Conservation (phyloP, 1,139 yeast genomes). For the Petasospora fabianii region DNA sequence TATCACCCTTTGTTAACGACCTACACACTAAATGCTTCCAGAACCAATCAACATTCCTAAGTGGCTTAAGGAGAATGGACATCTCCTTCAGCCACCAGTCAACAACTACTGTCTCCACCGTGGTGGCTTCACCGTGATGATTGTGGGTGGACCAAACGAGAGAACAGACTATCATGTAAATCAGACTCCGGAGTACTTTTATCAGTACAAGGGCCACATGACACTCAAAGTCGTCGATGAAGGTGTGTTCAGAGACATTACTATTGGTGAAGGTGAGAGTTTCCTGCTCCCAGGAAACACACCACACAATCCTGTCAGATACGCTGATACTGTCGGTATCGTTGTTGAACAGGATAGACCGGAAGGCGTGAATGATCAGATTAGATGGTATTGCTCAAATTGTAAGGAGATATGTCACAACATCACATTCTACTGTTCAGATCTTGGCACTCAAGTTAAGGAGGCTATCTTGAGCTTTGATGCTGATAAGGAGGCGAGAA, state of each 20-base stretch:
- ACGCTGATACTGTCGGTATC: conserved; percentile 79
- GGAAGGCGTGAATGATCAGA: conserved; percentile 55
- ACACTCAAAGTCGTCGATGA: conserved; percentile 80
- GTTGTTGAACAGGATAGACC: conserved; percentile 97
- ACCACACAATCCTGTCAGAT: conserved; percentile 91
- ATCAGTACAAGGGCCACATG: conserved; percentile 85
- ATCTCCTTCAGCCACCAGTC: conserved; percentile 84
- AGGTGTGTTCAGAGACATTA: conserved; percentile 70
- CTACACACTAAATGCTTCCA: conserved; percentile 50
- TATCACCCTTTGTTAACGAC: no score
- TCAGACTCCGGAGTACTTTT: conserved; percentile 93
- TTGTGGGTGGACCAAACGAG: conserved; percentile 93
- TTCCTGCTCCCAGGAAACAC: conserved; percentile 78
- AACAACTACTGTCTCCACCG: conserved; percentile 86
- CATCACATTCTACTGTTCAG: conserved; percentile 67
- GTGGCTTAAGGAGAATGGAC: conserved; percentile 77
- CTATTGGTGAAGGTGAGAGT: conserved; percentile 81
- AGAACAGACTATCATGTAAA: conserved; percentile 91
- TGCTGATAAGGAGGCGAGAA: conserved; percentile 55
- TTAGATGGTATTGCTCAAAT: conserved; percentile 81
- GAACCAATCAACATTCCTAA: conserved; percentile 70
- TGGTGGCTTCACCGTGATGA: conserved; percentile 92
- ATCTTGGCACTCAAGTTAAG: conserved; percentile 88
- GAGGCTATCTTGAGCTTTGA: conserved; percentile 76
- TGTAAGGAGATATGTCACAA: conserved; percentile 69